Percentiles rank a stretch among this genome's conserved stretches.
Evolutionary conservation across 768 basidiomycete genomes (phyloP).

Genomic region (Pholiota conissans): DNA sequence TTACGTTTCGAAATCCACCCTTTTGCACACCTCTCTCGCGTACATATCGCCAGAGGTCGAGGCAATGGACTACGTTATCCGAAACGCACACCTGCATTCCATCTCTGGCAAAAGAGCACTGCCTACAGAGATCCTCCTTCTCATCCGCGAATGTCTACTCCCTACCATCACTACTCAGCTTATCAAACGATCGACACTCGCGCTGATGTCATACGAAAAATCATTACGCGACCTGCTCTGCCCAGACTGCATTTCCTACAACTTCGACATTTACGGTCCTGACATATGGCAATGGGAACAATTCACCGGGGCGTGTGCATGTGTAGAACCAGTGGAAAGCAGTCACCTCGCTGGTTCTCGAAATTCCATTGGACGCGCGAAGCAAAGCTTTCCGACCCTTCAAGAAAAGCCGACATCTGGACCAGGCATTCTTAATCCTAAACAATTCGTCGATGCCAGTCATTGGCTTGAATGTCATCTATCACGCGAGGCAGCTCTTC

Average conservation of each 20-base stretch:
- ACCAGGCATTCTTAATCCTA: slow-evolving; percentile 19
- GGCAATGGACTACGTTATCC: slow-evolving; percentile 41
- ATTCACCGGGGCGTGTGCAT: slow-evolving; percentile 50
- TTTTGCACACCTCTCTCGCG: slow-evolving; percentile 56
- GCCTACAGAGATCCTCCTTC: slow-evolving; percentile 53
- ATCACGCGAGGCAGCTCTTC: slow-evolving; percentile 33
- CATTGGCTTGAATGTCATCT: slow-evolving; percentile 50
- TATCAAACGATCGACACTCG: slow-evolving; percentile 39
- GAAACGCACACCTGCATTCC: slow-evolving; percentile 7
- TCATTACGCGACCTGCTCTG: slow-evolving; percentile 44
- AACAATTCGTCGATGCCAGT: slow-evolving; percentile 38
- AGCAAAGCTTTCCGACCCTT: slow-evolving; percentile 1
- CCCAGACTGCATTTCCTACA: slow-evolving; percentile 49
- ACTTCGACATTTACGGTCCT: slow-evolving; percentile 53
- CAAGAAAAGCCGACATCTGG: slow-evolving; percentile 1
- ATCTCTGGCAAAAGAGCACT: slow-evolving; percentile 24
- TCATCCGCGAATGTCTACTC: slow-evolving; percentile 50
- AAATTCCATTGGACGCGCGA: background rate
- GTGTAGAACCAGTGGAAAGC: slow-evolving; percentile 25
- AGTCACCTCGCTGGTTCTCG: background rate
- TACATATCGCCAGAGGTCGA: slow-evolving; percentile 44
- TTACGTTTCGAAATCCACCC: slow-evolving; percentile 39
- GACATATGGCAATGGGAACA: slow-evolving; percentile 56
- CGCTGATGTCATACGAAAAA: slow-evolving; percentile 41
- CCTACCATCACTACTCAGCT: slow-evolving; percentile 41